Evolutionary conservation across 495 filamentous ascomycete species (phyloP), one percentile per base, ranked within the genome.

Genomic region (Daldinia decipiens): DNA sequence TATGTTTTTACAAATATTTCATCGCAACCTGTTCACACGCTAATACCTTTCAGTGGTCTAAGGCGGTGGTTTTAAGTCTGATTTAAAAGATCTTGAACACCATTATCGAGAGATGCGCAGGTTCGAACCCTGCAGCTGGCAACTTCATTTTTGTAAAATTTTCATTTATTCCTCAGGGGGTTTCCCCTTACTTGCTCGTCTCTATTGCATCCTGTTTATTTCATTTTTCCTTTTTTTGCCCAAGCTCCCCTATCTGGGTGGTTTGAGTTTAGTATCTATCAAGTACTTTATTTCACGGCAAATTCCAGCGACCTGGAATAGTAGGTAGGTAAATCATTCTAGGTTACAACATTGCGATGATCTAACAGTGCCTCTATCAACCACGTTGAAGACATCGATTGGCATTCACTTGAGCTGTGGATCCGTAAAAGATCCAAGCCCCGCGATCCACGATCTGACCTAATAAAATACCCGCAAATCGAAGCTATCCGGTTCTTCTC

Each of bases 81-180:
- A 58, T 57, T 19, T 29, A 0, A 32, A 13, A 17, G 19, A 59
- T 59, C 63, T 72, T 72, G 63, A 54, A 72, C 69, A 72, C 69
- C 69, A 72, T 72, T 72, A 67, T 72, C 69, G 69, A 72, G 62
- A 71, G 68, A 71, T 71, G 62, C 68, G 68, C 62, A 71, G 69
- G 69, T 72, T 72, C 69, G 69, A 72, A 72, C 69, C 63, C 63
- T 67, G 69, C 69, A 72, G 69, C 69, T 72, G 64, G 69, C 69
- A 72, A 72, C 40, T 27, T 15, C 12, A 53, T 13, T 55, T 40
- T 45, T 58, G 57, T 45, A 27, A 27, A 24, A 3, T 47, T 52
- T 47, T 62, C 45, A 4, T 15, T 31, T 38, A 34, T 2, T 34
- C 9, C 1, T 32, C 7, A 1, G 7, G 31, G 4, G 26, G 4